Percentiles rank a stretch among this genome's conserved stretches.
Evolutionary conservation across 495 filamentous ascomycete genomes (phyloP).

Genomic region (Aspergillus incahuasiensis): DNA sequence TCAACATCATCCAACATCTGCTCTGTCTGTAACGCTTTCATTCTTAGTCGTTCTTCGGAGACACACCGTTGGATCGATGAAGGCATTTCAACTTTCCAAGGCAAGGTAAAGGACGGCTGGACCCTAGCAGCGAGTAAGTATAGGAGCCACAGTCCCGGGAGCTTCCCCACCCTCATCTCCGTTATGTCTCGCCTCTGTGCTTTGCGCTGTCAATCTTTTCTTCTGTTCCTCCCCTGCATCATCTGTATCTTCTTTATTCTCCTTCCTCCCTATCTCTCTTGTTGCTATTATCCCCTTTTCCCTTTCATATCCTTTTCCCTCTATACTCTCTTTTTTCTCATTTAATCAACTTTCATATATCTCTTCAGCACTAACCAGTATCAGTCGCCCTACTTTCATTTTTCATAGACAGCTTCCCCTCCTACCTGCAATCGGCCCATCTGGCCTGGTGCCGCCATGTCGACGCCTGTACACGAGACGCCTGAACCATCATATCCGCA

Average conservation of each 20-base stretch:
- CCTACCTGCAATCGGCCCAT: neutral
- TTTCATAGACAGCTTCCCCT: neutral
- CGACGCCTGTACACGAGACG: conserved; percentile 46
- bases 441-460: conserved; percentile 46
- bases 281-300: neutral
- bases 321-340: neutral
- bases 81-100: too few species aligned
- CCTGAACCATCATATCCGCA: conserved; percentile 23
- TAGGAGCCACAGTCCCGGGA: neutral
- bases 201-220: conserved; percentile 8
- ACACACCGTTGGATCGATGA: too few species aligned
- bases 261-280: neutral
- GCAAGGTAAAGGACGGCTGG: neutral
- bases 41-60: neutral
- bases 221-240: neutral
- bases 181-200: conserved; percentile 8
- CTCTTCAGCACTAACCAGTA: neutral
- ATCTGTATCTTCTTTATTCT: neutral
- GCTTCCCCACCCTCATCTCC: conserved; percentile 12
- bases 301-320: conserved; percentile 2
- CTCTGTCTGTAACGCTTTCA: neutral
- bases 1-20: neutral
- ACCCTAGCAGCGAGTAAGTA: conserved; percentile 2
- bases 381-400: conserved; percentile 1
- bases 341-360: neutral